Evolutionary conservation across 129 eudicot species (phyloP).

Genomic region (Chrysanthemum makinoi): DNA sequence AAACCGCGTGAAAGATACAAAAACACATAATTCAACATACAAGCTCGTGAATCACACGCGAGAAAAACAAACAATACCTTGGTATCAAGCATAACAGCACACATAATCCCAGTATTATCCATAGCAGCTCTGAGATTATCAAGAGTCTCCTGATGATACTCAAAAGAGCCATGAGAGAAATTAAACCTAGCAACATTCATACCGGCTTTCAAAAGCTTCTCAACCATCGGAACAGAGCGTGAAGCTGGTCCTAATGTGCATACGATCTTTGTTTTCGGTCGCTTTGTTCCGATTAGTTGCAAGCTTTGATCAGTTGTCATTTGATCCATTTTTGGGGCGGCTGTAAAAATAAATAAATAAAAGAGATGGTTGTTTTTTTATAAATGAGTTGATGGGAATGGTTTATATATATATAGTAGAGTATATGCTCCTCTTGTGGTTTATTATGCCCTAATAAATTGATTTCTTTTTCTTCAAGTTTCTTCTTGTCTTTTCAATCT

Average conservation of each 20-base stretch:
- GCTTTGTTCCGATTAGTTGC: constrained; percentile 30
- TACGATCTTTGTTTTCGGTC: constrained; percentile 73
- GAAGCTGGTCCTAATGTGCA: constrained; percentile 73
- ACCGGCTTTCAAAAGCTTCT: constrained; percentile 60
- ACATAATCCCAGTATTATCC: constrained; percentile 56
- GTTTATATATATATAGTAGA: neutral
- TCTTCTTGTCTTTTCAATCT: neutral
- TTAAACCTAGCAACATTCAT: constrained; percentile 79
- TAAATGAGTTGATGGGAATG: neutral
- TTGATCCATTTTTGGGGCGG: constrained; percentile 31
- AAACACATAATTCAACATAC: too few relatives aligned
- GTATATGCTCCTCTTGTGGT: neutral
- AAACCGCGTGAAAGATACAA: neutral
- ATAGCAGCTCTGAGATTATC: constrained; percentile 55
- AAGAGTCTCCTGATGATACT: constrained; percentile 65
- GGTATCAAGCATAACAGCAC: constrained; percentile 76
- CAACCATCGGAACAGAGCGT: constrained; percentile 53
- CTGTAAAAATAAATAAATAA: neutral
- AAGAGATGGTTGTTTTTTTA: neutral
- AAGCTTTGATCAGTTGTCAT: constrained; percentile 25
- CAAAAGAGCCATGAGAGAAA: constrained; percentile 68
- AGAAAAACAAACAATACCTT: constrained; percentile 32
- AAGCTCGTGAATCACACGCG: too few relatives aligned
- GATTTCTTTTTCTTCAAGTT: neutral
- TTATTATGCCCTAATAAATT: neutral